A percentile compares a stretch with the other conserved stretches of the same genome.
Conservation (phyloP, 305 asterid genomes). For the Ajuga reptans region DNA sequence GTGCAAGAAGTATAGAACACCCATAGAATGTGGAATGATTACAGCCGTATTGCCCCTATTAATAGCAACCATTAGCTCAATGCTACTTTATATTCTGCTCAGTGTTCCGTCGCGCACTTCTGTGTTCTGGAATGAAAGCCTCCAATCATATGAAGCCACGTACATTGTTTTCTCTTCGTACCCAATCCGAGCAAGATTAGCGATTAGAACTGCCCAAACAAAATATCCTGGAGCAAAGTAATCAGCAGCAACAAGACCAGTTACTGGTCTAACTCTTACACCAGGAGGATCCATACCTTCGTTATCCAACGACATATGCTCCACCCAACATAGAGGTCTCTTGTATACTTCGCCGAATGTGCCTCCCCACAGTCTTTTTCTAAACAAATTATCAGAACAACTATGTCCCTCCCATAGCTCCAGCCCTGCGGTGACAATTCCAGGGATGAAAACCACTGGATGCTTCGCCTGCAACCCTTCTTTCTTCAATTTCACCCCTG, state of each 20-base stretch:
- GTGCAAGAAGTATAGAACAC: slow-evolving; percentile 74
- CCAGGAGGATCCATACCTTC: slow-evolving; percentile 92
- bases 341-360: slow-evolving; percentile 77
- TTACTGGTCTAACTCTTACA: slow-evolving; percentile 77
- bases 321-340: slow-evolving; percentile 95
- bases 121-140: slow-evolving; percentile 91
- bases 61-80: slow-evolving; percentile 75
- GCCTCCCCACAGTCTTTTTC: slow-evolving; percentile 87
- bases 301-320: slow-evolving; percentile 87
- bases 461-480: slow-evolving; percentile 71
- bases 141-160: slow-evolving; percentile 98
- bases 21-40: slow-evolving; percentile 89
- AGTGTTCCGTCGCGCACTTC: slow-evolving; percentile 83
- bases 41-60: slow-evolving; percentile 75
- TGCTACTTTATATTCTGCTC: slow-evolving; percentile 68
- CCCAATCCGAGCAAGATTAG: slow-evolving; percentile 82
- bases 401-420: slow-evolving; percentile 91
- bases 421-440: slow-evolving; percentile 83
- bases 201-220: slow-evolving; percentile 96
- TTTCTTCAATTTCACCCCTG: slow-evolving; percentile 63
- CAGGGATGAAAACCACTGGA: slow-evolving; percentile 86
- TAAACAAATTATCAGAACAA: slow-evolving; percentile 69
- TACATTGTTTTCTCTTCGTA: slow-evolving; percentile 93
- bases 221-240: slow-evolving; percentile 92
- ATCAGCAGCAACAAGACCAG: slow-evolving; percentile 97